Evolutionary conservation across 331 rosid genomes (phyloP).

Genomic region (Quercus phellos): DNA sequence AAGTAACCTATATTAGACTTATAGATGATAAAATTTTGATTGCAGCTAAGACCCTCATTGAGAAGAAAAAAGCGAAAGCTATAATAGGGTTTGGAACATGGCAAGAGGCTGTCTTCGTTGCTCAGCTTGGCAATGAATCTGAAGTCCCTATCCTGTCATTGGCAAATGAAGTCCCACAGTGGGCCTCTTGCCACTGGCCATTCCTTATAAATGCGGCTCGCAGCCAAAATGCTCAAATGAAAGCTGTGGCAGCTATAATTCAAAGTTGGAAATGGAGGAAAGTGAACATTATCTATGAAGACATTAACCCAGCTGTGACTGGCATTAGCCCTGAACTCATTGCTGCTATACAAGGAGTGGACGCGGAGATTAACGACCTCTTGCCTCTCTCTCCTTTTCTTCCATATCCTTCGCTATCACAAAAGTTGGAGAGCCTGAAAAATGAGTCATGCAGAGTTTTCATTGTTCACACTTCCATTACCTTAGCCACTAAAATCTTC

Average conservation of each 20-base stretch:
- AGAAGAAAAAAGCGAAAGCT: background rate
- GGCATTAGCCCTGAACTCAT: background rate
- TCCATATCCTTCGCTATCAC: background rate
- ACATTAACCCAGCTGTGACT: background rate
- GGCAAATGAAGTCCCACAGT: background rate
- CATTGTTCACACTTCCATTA: conserved; percentile 7
- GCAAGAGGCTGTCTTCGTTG: conserved; percentile 10
- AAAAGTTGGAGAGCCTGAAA: background rate
- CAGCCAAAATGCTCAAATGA: background rate
- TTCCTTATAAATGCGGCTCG: conserved; percentile 18
- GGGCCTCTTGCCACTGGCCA: background rate
- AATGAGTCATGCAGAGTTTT: conserved; percentile 9
- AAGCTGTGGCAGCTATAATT: conserved; percentile 12
- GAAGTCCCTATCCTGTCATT: background rate
- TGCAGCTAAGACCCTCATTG: conserved; percentile 12
- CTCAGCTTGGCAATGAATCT: background rate
- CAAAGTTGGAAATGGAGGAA: conserved; percentile 11
- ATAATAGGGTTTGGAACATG: conserved; percentile 14
- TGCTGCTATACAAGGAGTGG: background rate
- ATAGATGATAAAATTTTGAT: background rate
- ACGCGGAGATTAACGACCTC: background rate
- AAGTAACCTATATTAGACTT: background rate
- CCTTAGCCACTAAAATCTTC: background rate
- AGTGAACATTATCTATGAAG: conserved; percentile 23
- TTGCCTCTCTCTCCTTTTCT: background rate